These are phyloP conservation scores for Neurospora tetrasperma DNA, from an alignment of 495 filamentous ascomycete species.

Conservation along the genomic window DNA sequence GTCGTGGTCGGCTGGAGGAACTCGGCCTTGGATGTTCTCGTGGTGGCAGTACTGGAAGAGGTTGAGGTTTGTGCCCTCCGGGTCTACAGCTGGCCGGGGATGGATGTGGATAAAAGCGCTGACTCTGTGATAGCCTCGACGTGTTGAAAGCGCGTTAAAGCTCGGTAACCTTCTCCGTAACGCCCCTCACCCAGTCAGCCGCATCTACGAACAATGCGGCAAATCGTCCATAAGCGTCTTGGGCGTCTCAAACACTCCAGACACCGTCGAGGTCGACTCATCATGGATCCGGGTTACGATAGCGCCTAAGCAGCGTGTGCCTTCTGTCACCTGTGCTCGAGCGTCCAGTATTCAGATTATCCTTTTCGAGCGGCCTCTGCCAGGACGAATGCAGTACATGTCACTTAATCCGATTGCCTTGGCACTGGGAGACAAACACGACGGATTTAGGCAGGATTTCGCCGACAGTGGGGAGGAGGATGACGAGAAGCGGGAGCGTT, in stretches of 20 bases:
- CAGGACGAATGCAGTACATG: slow-evolving; percentile 90
- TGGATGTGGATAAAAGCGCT: background rate
- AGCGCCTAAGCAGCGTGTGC: slow-evolving; percentile 44
- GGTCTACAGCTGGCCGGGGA: background rate
- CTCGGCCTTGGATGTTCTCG: slow-evolving; percentile 79
- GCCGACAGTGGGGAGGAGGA: slow-evolving; percentile 47
- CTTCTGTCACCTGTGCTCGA: slow-evolving; percentile 60
- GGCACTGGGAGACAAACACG: slow-evolving; percentile 68
- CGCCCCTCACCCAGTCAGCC: slow-evolving; percentile 67
- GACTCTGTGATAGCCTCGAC: slow-evolving; percentile 37
- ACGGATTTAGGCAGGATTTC: slow-evolving; percentile 17
- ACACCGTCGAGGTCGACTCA: slow-evolving; percentile 47
- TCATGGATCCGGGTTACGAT: slow-evolving; percentile 62
- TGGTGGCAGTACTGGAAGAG: slow-evolving; percentile 79
- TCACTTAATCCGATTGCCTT: slow-evolving; percentile 83
- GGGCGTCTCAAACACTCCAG: slow-evolving; percentile 58
- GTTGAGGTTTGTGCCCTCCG: slow-evolving; percentile 58
- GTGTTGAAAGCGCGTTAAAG: slow-evolving; percentile 80
- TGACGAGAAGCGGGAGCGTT: slow-evolving; percentile 50
- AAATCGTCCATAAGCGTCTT: slow-evolving; percentile 75
- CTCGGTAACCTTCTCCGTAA: slow-evolving; percentile 75
- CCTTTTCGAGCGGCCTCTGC: slow-evolving; percentile 77
- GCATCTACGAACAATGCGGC: slow-evolving; percentile 78
- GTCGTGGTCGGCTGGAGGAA: slow-evolving; percentile 95
- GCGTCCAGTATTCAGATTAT: slow-evolving; percentile 72